A percentile compares a stretch with the other conserved stretches of the same genome.
Evolutionary conservation across 2,329 filamentous ascomycete genomes (phyloP).

Genomic region (Verticillium nubilum): DNA sequence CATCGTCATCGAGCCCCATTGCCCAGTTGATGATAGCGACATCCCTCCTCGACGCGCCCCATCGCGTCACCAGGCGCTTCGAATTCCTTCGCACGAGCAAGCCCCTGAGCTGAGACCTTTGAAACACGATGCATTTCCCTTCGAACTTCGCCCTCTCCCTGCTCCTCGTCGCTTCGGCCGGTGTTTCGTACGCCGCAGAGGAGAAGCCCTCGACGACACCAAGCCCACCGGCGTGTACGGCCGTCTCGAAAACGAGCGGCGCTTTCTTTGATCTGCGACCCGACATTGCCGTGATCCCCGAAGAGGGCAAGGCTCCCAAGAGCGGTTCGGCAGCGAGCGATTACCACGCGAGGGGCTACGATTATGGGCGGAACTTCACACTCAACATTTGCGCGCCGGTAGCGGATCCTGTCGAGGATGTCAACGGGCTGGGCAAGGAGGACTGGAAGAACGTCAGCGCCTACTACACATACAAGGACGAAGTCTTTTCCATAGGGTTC

Average conservation of each 20-base stretch:
- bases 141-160: conserved; percentile 21
- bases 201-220: conserved; percentile 34
- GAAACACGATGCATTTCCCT: conserved; percentile 16
- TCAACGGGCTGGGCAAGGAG: conserved; percentile 57
- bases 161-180: conserved; percentile 26
- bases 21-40: conserved; percentile 6
- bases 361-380: conserved; percentile 78
- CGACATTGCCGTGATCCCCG: conserved; percentile 40
- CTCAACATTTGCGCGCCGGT: conserved; percentile 76
- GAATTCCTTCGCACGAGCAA: neutral
- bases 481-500: conserved; percentile 71
- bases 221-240: conserved; percentile 46
- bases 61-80: conserved; percentile 5
- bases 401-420: conserved; percentile 57
- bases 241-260: conserved; percentile 47
- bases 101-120: neutral
- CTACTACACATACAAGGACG: conserved; percentile 62
- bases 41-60: neutral
- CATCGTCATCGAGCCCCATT: neutral
- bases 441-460: conserved; percentile 72
- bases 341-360: conserved; percentile 65
- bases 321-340: conserved; percentile 36
- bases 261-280: conserved; percentile 55
- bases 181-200: conserved; percentile 22
- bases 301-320: conserved; percentile 38